phyloP scores from a whole-genome alignment of 2,329 filamentous ascomycete species.

The Diaporthe capsici region DNA sequence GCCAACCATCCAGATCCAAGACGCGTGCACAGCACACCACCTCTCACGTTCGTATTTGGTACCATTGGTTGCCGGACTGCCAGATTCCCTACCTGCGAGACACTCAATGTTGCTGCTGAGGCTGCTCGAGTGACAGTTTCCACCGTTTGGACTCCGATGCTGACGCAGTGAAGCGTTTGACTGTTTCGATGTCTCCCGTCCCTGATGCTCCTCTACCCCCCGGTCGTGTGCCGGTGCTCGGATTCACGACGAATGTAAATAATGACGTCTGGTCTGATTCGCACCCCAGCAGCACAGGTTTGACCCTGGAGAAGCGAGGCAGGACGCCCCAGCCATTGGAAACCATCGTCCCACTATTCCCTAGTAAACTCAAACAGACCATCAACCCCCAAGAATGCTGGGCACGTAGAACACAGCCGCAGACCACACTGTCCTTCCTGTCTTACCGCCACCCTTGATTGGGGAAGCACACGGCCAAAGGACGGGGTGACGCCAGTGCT shows the following conservation, averaged over 20 bases:
- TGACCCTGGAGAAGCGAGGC: slow-evolving; percentile 16
- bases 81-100: no score
- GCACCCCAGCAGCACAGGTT: slow-evolving; percentile 14
- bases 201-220: background rate
- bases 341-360: slow-evolving; percentile 6
- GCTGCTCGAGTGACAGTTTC: background rate
- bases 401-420: slow-evolving; percentile 13
- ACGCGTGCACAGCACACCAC: slow-evolving; percentile 5
- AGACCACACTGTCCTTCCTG: background rate
- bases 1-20: slow-evolving; percentile 10
- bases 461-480: slow-evolving; percentile 5
- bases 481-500: slow-evolving; percentile 15
- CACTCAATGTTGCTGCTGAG: background rate
- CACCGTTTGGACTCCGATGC: background rate
- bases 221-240: background rate
- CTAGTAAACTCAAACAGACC: slow-evolving; percentile 10
- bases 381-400: background rate
- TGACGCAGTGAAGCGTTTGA: background rate
- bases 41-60: slow-evolving; percentile 6
- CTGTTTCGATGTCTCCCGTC: background rate
- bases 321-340: slow-evolving; percentile 25
- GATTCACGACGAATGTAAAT: slow-evolving; percentile 9
- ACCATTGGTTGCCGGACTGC: background rate
- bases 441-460: background rate
- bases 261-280: slow-evolving; percentile 38